Base-by-base conservation (phyloP, 768 basidiomycete species). In the Peribolospora kevripleyi region DNA sequence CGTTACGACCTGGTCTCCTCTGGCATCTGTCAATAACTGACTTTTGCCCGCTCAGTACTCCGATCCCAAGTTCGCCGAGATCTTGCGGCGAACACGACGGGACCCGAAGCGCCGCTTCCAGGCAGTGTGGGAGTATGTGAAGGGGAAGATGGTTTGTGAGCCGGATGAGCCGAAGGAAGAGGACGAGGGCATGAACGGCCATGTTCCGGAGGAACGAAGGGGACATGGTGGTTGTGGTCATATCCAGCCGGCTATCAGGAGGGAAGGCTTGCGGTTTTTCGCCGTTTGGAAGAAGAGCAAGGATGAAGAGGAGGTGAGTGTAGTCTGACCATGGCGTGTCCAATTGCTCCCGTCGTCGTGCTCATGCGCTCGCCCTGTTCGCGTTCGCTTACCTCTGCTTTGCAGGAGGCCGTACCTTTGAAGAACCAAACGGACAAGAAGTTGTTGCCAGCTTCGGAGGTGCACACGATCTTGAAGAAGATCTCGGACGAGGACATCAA, bases 161-260 rank as follows among this genome's bases (percentile, higher is more conserved):
- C 70, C 85, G 62, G 85, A 91, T 68, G 82, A 84, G 46, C 75
- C 79, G 51, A 83, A 84, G 67, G 85, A 88, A 59, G 87, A 88
- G 62, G 80, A 76, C 13, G 74, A 72, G 42, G 69, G 25, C 25
- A 25, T 25, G 25, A 25, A 25, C 25, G 25, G 70, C 43, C 79
- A 76, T 10, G 71, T 63, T 10, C 56, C 64, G 25, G 64, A 60
- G 4, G 51, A 50, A 8, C 85, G 84, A 71, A 82, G 79, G 64
- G 85, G 86, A 2, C 93, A 97, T 58, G 90, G 87, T n/a, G 93
- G 93, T 11, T 97, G 93, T 68, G 93, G 93, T 48, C 85, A 88
- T 63, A 68, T 74, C 38, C 93, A 98, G 67, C 93, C 93, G 0
- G 71, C 74, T 52, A 76, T 95, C 62, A 71, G 93, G 58, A 95